Evolutionary conservation across 2,329 filamentous ascomycete genomes (phyloP).

Genomic region (Stagonosporopsis rhizophila): DNA sequence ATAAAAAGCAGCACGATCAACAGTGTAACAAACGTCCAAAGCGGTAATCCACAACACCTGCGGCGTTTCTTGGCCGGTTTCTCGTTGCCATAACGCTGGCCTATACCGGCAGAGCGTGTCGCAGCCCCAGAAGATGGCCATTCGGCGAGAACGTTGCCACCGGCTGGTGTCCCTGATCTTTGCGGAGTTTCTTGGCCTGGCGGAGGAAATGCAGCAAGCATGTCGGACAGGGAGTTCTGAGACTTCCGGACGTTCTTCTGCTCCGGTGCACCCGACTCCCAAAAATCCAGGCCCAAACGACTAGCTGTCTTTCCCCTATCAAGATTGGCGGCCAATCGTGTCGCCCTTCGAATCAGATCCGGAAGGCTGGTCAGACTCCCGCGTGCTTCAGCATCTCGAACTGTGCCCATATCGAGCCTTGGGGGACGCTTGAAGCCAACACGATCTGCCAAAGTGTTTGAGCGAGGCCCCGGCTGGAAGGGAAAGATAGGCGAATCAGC

Average conservation of each 20-base stretch:
- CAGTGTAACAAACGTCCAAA: conserved; percentile 76
- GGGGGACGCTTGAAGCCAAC: conserved; percentile 65
- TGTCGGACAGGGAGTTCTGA: conserved; percentile 63
- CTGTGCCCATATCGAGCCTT: conserved; percentile 80
- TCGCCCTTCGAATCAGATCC: conserved; percentile 88
- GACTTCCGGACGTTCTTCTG: conserved; percentile 52
- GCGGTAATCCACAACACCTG: conserved; percentile 82
- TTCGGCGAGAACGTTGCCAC: conserved; percentile 30
- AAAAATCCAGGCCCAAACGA: conserved; percentile 61
- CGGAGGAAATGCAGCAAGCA: conserved; percentile 70
- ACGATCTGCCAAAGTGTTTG: conserved; percentile 50
- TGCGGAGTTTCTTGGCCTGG: conserved; percentile 58
- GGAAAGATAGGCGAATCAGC: conserved; percentile 40
- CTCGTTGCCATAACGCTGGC: conserved; percentile 24
- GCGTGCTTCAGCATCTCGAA: conserved; percentile 79
- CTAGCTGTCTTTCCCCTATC: conserved; percentile 78
- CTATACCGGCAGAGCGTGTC: conserved; percentile 8
- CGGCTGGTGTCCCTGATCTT: conserved; percentile 41
- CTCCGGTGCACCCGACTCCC: conserved; percentile 46
- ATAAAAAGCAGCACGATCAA: conserved; percentile 72
- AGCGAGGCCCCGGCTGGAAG: conserved; percentile 38
- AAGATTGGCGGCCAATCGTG: conserved; percentile 83
- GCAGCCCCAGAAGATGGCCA: conserved; percentile 37
- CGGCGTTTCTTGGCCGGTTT: conserved; percentile 55
- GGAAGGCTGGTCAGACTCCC: conserved; percentile 91